Base-by-base conservation (phyloP, 805 yeast species). In the Candida tammaniensis region DNA sequence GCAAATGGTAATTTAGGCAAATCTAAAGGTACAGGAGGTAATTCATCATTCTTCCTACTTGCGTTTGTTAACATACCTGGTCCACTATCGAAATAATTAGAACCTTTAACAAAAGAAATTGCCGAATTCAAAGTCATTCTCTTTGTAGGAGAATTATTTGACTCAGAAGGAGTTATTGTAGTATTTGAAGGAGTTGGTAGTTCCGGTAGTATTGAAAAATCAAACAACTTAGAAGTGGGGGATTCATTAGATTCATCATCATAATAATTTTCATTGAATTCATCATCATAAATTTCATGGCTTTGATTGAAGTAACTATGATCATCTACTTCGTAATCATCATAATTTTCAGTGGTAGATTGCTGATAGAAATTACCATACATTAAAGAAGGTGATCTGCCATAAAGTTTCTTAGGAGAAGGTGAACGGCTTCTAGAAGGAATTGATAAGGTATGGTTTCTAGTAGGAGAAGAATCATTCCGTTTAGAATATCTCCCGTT, bases 1-100 rank as follows among this genome's bases (percentile, higher is more conserved):
- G 75, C 55, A 42, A 79, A 80, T 3, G 83, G 83, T 7, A 78
- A 60, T 28, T 71, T 65, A 0, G 86, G 85, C 13, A 76, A 46
- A 28, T 64, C 68, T 4, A 71, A 46, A 4, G 77, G 76, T 2
- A 68, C 55, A 0, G 69, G 68, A 0, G 77, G 77, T 8, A 70
- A 49, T 7, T 45, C 52, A n/a, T 47, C 52, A 28, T 50, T 43
- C 25, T 48, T 47, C 29, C 44, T 40, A 13, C 35, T 36, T 4
- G 35, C 27, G 4, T 36, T 13, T 4, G 45, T 17, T 18, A 37
- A 17, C 5, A 31, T 24, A 16, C 21, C 10, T n/a, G 34, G 16
- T 19, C 27, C 33, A 4, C 36, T 33, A 9, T 44, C 42, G 11
- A 31, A 26, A 14, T 37, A 36, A 10, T 29, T 28, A 7, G 24